Conservation (phyloP, 371 early-diverging fungal genomes). For the Apophysomyces trapeziformis region DNA sequence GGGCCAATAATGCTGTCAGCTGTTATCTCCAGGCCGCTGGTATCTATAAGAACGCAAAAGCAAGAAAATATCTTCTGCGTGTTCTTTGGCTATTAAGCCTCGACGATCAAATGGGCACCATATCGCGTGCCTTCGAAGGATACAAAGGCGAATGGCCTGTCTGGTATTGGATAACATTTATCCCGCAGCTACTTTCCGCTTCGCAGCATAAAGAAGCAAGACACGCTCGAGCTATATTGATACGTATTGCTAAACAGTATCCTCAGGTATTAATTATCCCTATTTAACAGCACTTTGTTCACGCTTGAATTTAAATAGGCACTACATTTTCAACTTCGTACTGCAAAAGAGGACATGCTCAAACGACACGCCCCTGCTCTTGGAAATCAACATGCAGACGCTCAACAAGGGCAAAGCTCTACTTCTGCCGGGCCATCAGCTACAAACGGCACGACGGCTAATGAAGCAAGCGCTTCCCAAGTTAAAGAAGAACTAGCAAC, state of each 20-base stretch:
- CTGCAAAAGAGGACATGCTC: conserved; percentile 89
- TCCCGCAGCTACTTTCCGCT: conserved; percentile 91
- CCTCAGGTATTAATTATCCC: conserved; percentile 76
- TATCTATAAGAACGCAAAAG: conserved; percentile 82
- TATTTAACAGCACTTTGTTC: background rate
- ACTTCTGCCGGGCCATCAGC: conserved; percentile 12
- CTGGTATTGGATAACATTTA: conserved; percentile 98
- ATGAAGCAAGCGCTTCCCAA: background rate
- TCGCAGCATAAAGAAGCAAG: conserved; percentile 81
- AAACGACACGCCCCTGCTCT: conserved; percentile 45
- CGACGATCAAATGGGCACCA: conserved; percentile 82
- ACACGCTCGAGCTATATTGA: conserved; percentile 82
- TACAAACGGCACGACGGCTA: conserved; percentile 1
- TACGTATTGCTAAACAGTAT: conserved; percentile 92
- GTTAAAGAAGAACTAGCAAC: conserved; percentile 13
- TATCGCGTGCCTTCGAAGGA: conserved; percentile 83
- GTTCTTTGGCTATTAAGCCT: conserved; percentile 92
- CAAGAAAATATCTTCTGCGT: conserved; percentile 91
- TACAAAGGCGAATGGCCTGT: conserved; percentile 91
- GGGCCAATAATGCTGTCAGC: conserved; percentile 92
- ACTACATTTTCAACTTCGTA: conserved; percentile 92
- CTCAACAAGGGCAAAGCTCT: conserved; percentile 22
- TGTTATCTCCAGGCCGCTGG: conserved; percentile 97
- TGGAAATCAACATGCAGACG: conserved; percentile 15
- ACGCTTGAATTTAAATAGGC: conserved; percentile 53